Base-by-base conservation (phyloP, 331 rosid genomes). In the Acacia pycnantha region DNA sequence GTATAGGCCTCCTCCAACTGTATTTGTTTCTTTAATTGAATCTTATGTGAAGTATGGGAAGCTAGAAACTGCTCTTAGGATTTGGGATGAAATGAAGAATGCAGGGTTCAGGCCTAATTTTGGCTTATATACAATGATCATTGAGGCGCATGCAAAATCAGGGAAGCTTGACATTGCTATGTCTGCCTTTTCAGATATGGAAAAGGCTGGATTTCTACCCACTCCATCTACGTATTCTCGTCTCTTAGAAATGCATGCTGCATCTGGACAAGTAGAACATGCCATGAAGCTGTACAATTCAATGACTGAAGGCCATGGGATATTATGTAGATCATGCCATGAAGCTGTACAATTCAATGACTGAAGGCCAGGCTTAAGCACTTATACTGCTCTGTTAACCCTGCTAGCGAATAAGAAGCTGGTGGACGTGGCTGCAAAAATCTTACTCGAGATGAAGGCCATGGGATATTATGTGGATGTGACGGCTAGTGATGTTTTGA, bases 21-120 rank as follows among this genome's bases (percentile, higher is more conserved):
- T 88, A 82, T 93, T 74, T 78, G 91, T 88, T 77, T 93, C 99
- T 70, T 83, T 95, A 71, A 88, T 92, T 73, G 99, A 95, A 77
- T 95, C 98, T 12, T 88, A 95, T 81, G 94, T 90, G 85, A 95
- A 88, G 85, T 97, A 98, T 61, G 99, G 99, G 71, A 95, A 95
- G 86, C 88, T 95, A 81, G 99, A 90, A 86, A 82, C 94, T 70
- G 89, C 96, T 82, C 89, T 84, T 62, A 89, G 89, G 90, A 87
- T 95, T 74, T 95, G 99, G 99, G 94, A 92, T 86, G 97, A 93
- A 88, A 95, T 93, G 98, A 93, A 92, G 90, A 86, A 82, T 82
- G 92, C 92, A 59, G 96, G 97, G 72, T 95, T 84, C 81, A 92
- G 92, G 84, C 99, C 99, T 64, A 95, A 95, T 90, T 95, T 95